These are phyloP conservation scores for Saprolegnia parasitica DNA, from an alignment of 352 stramenopile genomes.

Conservation along the genomic window DNA sequence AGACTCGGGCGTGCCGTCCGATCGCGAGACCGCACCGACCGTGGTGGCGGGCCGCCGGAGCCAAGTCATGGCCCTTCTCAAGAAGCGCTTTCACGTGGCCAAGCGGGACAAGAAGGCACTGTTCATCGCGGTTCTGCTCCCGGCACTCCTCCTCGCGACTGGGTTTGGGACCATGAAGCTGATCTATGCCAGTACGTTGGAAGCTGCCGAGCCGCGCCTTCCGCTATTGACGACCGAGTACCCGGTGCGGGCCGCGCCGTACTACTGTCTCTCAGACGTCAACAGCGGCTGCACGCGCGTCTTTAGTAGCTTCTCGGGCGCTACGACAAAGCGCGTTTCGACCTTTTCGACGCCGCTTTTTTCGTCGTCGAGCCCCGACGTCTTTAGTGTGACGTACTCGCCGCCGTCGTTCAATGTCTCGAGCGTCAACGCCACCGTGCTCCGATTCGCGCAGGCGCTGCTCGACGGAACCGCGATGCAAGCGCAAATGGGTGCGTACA, in stretches of 20 bases:
- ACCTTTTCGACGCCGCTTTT: background rate
- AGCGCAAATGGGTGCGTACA: background rate
- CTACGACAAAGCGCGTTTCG: background rate
- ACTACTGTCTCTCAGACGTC: background rate
- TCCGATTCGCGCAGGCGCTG: background rate
- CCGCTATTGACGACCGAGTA: background rate
- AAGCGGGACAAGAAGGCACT: constrained; percentile 61
- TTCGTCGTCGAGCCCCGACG: background rate
- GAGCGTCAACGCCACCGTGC: background rate
- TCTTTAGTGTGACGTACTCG: background rate
- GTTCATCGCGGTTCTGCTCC: constrained; percentile 63
- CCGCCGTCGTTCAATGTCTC: background rate
- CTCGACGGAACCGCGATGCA: background rate
- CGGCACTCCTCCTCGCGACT: constrained; percentile 55
- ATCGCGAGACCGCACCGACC: background rate
- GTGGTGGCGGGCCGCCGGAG: constrained; percentile 29
- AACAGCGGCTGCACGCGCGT: background rate
- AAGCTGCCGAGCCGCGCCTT: background rate
- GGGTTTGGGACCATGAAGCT: constrained; percentile 45
- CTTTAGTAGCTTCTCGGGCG: background rate
- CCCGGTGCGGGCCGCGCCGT: background rate
- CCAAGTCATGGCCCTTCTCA: constrained; percentile 53
- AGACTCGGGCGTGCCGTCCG: background rate
- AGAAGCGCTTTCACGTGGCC: constrained; percentile 47
- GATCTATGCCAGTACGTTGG: background rate